Evolutionary conservation across 345 rosid species (phyloP), one percentile per base, ranked within the genome.

Genomic region (Noccaea caerulescens): DNA sequence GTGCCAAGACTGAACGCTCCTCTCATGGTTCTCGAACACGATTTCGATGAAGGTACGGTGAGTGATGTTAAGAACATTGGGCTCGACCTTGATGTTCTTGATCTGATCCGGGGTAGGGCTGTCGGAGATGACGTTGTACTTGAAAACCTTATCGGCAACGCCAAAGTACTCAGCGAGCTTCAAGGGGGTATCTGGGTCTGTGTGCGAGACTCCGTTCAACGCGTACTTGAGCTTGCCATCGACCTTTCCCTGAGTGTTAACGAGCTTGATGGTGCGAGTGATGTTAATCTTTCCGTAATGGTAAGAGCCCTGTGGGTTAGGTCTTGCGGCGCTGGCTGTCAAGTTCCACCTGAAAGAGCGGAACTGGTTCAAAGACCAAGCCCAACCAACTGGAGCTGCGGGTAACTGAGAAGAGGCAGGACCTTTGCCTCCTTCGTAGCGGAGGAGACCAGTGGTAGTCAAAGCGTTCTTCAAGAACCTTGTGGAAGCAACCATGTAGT

Each of bases 261-360:
- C 77, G 3, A 88, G 51, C 76, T 80, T 85, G 76, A 86, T 81
- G 63, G 91, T 88, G 42, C 88, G 86, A 46, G 86, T 85, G 72
- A 86, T 79, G 77, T 84, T 81, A 69, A 88, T 83, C 23, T 65
- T 71, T 54, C 89, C 94, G 23, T 88, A 88, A 41, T 82, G 94
- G 82, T 83, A 88, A 0, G 95, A 88, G 11, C 95, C 95, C 20
- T 88, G 94, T 30, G 94, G 94, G 69, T 88, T 88, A 8, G 94
- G 94, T 79, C 94, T 83, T 45, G 89, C 94, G 0, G 94, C 91
- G 13, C 85, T 83, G 23, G 94, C 84, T 2, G 94, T 88, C 66
- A 88, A 82, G 73, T 88, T 88, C 91, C 94, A 88, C 18, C 94
- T 73, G 80, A 86, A 86, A 38, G 94, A 72, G 1, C 91, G 85